These are phyloP conservation scores for Fusarium vanettenii DNA, from an alignment of 2,329 filamentous ascomycete genomes.

Conservation along the genomic window DNA sequence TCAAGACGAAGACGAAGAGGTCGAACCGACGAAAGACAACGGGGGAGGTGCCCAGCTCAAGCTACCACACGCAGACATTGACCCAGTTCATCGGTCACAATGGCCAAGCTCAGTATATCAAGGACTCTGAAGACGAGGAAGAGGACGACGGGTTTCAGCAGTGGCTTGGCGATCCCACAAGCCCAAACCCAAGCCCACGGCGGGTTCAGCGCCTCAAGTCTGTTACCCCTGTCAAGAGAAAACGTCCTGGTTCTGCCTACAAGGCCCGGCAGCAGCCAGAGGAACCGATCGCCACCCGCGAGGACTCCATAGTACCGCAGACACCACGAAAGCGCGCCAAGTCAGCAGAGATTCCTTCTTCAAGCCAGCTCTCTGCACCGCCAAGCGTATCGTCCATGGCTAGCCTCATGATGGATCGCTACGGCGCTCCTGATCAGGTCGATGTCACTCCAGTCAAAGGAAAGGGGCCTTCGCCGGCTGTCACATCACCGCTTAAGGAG, in stretches of 20 bases:
- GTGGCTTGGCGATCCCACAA: conserved; percentile 47
- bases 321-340: conserved; percentile 51
- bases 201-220: conserved; percentile 12
- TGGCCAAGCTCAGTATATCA: conserved; percentile 40
- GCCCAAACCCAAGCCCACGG: conserved; percentile 44
- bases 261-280: conserved; percentile 29
- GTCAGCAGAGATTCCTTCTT: conserved; percentile 58
- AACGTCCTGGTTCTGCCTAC: conserved; percentile 29
- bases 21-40: conserved; percentile 45
- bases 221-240: conserved; percentile 20
- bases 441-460: conserved; percentile 54
- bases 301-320: conserved; percentile 54
- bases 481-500: conserved; percentile 36
- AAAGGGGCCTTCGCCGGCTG: conserved; percentile 44
- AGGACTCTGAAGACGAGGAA: conserved; percentile 55
- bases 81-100: conserved; percentile 52
- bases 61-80: conserved; percentile 56
- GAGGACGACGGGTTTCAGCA: conserved; percentile 46
- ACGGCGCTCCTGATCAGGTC: conserved; percentile 48
- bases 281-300: conserved; percentile 27
- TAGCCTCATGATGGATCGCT: conserved; percentile 54
- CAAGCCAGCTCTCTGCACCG: conserved; percentile 51
- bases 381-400: conserved; percentile 55
- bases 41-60: conserved; percentile 48
- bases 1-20: conserved; percentile 24